Evolutionary conservation across 2,329 filamentous ascomycete species (phyloP).

Genomic region (Pestalotiopsis sp.): DNA sequence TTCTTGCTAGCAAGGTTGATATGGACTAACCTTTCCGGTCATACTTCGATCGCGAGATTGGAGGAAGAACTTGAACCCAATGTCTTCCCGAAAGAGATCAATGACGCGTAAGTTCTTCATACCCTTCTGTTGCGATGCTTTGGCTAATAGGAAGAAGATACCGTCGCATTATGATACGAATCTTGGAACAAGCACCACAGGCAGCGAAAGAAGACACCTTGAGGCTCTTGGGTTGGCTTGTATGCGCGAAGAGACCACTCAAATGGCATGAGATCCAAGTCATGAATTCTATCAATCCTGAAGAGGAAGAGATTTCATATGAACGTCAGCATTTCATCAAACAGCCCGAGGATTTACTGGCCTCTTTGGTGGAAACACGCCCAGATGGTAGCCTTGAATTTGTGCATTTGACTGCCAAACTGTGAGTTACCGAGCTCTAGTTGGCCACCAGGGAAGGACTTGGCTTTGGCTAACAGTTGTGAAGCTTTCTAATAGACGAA

Average conservation of each 20-base stretch:
- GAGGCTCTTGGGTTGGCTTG: conserved; percentile 37
- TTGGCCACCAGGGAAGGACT: too few species aligned
- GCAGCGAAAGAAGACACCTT: conserved; percentile 16
- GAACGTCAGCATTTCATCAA: conserved; percentile 25
- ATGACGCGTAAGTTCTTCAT: too few species aligned
- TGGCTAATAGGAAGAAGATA: background rate
- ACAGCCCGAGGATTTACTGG: conserved; percentile 32
- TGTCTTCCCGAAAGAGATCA: conserved; percentile 16
- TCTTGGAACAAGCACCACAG: background rate
- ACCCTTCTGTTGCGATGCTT: too few species aligned
- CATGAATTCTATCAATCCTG: conserved; percentile 33
- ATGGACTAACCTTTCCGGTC: conserved; percentile 12
- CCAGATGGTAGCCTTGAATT: conserved; percentile 31
- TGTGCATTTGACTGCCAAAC: conserved; percentile 36
- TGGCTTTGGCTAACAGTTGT: too few species aligned
- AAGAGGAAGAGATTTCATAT: conserved; percentile 26
- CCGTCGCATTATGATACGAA: background rate
- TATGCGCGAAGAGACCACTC: conserved; percentile 36
- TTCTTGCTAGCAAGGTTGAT: conserved; percentile 17
- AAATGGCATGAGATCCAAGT: conserved; percentile 42
- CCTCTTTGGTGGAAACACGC: conserved; percentile 32
- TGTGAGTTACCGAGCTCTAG: too few species aligned
- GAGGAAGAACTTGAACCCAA: conserved; percentile 19
- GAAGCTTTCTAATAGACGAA: background rate
- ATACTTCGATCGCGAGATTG: conserved; percentile 14